Evolutionary conservation across 225 moss, liverwort and hornwort species (phyloP).

Genomic region (Bryum argenteum): DNA sequence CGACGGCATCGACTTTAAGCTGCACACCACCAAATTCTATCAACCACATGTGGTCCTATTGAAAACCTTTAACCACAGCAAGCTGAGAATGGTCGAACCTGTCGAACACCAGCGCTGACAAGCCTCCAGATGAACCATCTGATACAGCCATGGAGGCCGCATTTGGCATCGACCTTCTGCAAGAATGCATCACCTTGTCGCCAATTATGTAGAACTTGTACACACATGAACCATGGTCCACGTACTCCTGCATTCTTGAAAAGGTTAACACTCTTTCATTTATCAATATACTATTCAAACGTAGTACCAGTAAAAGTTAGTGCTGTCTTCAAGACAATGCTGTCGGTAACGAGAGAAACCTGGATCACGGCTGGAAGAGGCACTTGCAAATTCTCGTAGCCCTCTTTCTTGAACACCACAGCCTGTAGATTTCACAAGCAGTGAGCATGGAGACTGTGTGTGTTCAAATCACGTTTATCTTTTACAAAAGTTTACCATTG

Average conservation of each 20-base stretch:
- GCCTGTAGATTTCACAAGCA: slow-evolving; percentile 53
- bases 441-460: neutral
- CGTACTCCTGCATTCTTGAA: slow-evolving; percentile 64
- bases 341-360: slow-evolving; percentile 39
- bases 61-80: too few species aligned
- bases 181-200: slow-evolving; percentile 73
- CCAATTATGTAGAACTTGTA: slow-evolving; percentile 90
- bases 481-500: slow-evolving; percentile 56
- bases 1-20: slow-evolving; percentile 80
- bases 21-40: slow-evolving; percentile 22
- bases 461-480: neutral
- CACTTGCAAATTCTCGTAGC: slow-evolving; percentile 72
- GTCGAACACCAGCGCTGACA: slow-evolving; percentile 70
- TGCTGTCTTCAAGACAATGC: neutral
- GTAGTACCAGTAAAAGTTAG: neutral
- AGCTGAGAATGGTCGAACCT: slow-evolving; percentile 47
- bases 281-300: neutral
- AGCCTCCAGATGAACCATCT: slow-evolving; percentile 44
- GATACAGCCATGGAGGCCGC: slow-evolving; percentile 69
- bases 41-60: too few species aligned
- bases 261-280: neutral
- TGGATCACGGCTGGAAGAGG: slow-evolving; percentile 85
- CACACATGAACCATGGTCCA: slow-evolving; percentile 86
- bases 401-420: slow-evolving; percentile 74
- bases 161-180: slow-evolving; percentile 84